Evolutionary conservation across 192 early-diverging fungal genomes (phyloP), one percentile per base, ranked within the genome.

Genomic region (Coemansia sp.): DNA sequence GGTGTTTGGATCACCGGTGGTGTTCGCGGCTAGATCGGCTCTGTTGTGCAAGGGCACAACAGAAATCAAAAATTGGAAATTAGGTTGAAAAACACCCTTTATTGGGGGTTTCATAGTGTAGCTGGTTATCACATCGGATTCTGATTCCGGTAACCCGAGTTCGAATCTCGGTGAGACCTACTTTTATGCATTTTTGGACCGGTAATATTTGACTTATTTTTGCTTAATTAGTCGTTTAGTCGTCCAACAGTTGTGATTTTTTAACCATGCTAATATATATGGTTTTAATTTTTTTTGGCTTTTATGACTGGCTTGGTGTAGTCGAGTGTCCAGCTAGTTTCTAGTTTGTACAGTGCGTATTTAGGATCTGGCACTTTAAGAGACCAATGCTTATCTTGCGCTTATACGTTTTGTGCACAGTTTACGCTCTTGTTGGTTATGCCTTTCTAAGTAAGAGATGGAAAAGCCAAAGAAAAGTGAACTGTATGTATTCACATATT

Each of bases 111-210:
- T 25, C 41, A 65, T 58, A 65, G 63, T 66, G n/a, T n/a, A 67
- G 56, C 25, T 58, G 57, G 64, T 67, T 55, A 67, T 67, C 56
- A 59, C 56, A 50, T 46, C 52, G 55, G 64, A 59, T 59, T 67
- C 56, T 67, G 64, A 67, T 58, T 59, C 56, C 56, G 51, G 50
- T 59, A 59, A 67, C 55, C 63, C 55, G 63, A 66, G 63, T 66
- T 66, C 63, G 63, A 66, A 58, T 66, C 61, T 64, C 61, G 61
- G 61, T 64, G 48, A 41, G 46, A 64, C 61, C 61, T 64, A 18
- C 40, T 28, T 56, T 40, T 62, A 9, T 30, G 32, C n/a, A n/a
- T n/a, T n/a, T n/a, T n/a, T n/a, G n/a, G n/a, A n/a, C n/a, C n/a
- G n/a, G n/a, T n/a, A 27, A 13, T 14, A n/a, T 23, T 45, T 29